These are phyloP conservation scores for Alternaria angustiovoidea DNA, from an alignment of 2,329 filamentous ascomycete genomes.

Conservation along the genomic window DNA sequence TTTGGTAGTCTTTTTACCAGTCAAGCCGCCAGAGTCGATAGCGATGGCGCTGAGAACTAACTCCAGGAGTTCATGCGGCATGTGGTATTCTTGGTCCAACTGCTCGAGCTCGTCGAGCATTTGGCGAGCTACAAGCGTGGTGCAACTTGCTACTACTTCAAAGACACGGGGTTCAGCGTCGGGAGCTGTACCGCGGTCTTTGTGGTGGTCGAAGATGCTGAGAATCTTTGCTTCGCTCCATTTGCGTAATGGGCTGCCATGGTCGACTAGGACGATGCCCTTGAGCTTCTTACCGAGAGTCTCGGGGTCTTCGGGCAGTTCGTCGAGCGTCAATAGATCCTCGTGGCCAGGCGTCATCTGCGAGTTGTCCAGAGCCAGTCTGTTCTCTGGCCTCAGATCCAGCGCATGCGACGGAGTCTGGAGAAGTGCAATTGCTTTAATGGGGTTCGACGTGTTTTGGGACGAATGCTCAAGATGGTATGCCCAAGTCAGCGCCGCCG, in stretches of 20 bases:
- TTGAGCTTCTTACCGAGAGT: conserved; percentile 54
- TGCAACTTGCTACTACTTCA: conserved; percentile 56
- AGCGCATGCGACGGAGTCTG: conserved; percentile 58
- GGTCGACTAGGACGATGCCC: conserved; percentile 59
- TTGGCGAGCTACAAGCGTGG: conserved; percentile 56
- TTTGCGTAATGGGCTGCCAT: conserved; percentile 53
- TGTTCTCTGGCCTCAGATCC: conserved; percentile 59
- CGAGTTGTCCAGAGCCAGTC: conserved; percentile 55
- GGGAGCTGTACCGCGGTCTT: conserved; percentile 53
- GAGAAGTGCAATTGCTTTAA: conserved; percentile 58
- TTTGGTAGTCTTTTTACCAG: conserved; percentile 46
- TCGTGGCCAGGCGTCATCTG: conserved; percentile 58
- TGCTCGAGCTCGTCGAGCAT: conserved; percentile 58
- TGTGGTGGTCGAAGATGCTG: conserved; percentile 59
- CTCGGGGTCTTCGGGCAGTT: conserved; percentile 57
- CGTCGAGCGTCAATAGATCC: conserved; percentile 58
- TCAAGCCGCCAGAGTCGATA: conserved; percentile 56
- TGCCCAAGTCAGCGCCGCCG: conserved; percentile 57
- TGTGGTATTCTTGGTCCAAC: conserved; percentile 56
- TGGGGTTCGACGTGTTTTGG: conserved; percentile 52
- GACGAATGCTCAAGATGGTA: conserved; percentile 58
- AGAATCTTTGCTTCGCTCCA: conserved; percentile 56
- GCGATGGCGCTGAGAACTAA: conserved; percentile 58
- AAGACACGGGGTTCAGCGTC: conserved; percentile 56
- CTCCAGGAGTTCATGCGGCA: conserved; percentile 60